phyloP scores from a whole-genome alignment of 2,329 filamentous ascomycete species.

The Proliferodiscus dingleyae region DNA sequence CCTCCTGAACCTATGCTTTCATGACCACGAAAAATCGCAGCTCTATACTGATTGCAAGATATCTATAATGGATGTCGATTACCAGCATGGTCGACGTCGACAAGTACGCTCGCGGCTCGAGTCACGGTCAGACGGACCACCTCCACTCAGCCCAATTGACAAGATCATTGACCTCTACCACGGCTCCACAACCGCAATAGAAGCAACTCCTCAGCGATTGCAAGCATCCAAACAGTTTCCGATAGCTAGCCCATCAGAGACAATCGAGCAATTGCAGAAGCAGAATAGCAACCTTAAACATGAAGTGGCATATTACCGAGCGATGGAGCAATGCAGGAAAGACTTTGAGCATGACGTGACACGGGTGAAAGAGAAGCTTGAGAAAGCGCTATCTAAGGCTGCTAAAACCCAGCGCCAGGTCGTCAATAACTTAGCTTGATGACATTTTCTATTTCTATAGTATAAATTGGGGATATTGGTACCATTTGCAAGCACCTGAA shows the following conservation, averaged over 20 bases:
- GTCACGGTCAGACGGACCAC: constrained; percentile 2
- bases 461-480: too few species aligned
- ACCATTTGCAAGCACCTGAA: too few species aligned
- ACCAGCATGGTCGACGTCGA: constrained; percentile 1
- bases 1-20: constrained; percentile 1
- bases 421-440: constrained; percentile 7
- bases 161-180: constrained; percentile 12
- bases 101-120: background rate
- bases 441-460: too few species aligned
- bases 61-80: constrained; percentile 5
- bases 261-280: constrained; percentile 13
- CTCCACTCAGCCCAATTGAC: constrained; percentile 11
- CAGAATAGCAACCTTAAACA: constrained; percentile 10
- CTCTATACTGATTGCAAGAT: background rate
- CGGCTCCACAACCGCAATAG: constrained; percentile 11
- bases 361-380: constrained; percentile 2
- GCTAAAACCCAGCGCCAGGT: constrained; percentile 6
- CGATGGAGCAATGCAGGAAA: constrained; percentile 10
- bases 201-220: constrained; percentile 9
- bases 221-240: constrained; percentile 14
- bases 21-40: too few species aligned
- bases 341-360: constrained; percentile 12
- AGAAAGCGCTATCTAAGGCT: constrained; percentile 10
- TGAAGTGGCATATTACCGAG: constrained; percentile 14
- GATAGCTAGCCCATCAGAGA: constrained; percentile 7